A percentile compares a stretch with the other conserved stretches of the same genome.
Evolutionary conservation across 176 grass and related monocot species (phyloP).

Genomic region (Zoysia pacifica): DNA sequence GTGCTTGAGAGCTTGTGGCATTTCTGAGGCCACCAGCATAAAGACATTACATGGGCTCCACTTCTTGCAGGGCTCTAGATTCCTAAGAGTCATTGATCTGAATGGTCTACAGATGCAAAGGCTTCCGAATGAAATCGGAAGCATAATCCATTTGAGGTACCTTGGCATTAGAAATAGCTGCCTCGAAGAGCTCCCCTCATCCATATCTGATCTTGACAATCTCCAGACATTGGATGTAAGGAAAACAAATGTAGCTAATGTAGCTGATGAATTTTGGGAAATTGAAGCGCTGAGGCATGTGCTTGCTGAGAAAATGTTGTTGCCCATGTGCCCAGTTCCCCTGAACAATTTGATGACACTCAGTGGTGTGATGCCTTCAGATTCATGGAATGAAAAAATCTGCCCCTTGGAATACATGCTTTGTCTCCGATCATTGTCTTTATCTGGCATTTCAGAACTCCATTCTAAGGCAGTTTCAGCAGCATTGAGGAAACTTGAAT

Average conservation of each 20-base stretch:
- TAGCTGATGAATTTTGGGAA: constrained; percentile 43
- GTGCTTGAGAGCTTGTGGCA: constrained; percentile 37
- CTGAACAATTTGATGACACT: constrained; percentile 58
- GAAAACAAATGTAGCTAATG: constrained; percentile 36
- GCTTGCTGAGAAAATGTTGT: constrained; percentile 45
- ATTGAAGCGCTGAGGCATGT: constrained; percentile 47
- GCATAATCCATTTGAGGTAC: constrained; percentile 56
- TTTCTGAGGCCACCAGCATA: background rate
- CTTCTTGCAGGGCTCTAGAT: constrained; percentile 41
- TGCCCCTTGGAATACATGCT: constrained; percentile 50
- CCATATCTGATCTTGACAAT: constrained; percentile 46
- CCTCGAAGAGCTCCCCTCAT: constrained; percentile 39
- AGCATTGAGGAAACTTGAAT: constrained; percentile 45
- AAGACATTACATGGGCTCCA: constrained; percentile 33
- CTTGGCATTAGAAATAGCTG: constrained; percentile 49
- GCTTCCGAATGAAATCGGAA: constrained; percentile 45
- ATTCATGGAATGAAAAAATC: constrained; percentile 31
- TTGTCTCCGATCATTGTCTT: constrained; percentile 42
- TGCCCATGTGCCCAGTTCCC: constrained; percentile 32
- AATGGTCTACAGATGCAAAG: constrained; percentile 42
- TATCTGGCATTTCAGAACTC: constrained; percentile 38
- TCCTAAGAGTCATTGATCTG: constrained; percentile 47
- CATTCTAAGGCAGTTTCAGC: constrained; percentile 31
- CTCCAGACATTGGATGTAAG: constrained; percentile 52
- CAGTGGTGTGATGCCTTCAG: constrained; percentile 25